phyloP scores from a whole-genome alignment of 768 basidiomycete species.

The Hemileccinum rubropunctum region DNA sequence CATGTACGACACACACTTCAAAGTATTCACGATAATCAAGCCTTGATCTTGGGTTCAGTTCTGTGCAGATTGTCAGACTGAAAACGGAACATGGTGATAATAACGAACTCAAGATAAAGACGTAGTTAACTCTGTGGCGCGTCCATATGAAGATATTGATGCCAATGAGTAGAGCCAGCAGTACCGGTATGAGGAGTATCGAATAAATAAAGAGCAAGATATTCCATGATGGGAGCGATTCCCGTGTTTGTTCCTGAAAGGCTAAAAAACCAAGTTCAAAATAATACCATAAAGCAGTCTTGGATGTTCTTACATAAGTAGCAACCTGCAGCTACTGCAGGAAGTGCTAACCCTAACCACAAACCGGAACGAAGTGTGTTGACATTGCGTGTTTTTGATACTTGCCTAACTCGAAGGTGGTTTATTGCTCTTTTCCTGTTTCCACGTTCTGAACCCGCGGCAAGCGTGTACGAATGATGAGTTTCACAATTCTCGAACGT shows the following conservation, averaged over 20 bases:
- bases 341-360: conserved; percentile 67
- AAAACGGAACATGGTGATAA: not conserved
- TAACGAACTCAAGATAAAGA: conserved; percentile 81
- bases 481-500: not conserved
- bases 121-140: conserved; percentile 78
- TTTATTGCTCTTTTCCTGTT: conserved; percentile 75
- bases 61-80: conserved; percentile 34
- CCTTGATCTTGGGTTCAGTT: conserved; percentile 65
- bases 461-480: not conserved
- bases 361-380: conserved; percentile 75
- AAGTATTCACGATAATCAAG: conserved; percentile 79
- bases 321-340: conserved; percentile 63
- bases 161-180: conserved; percentile 77
- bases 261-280: conserved; percentile 37
- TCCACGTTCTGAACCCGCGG: conserved; percentile 47
- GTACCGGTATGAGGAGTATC: conserved; percentile 64
- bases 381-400: conserved; percentile 59
- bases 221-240: conserved; percentile 63
- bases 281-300: not conserved
- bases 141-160: conserved; percentile 83
- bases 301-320: conserved; percentile 43
- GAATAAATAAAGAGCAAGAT: conserved; percentile 79
- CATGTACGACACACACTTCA: conserved; percentile 42
- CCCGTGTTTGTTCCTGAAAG: conserved; percentile 50
- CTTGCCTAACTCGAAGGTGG: conserved; percentile 54